Base-by-base conservation (phyloP, 2,329 filamentous ascomycete genomes). In the Paecilomyces fulvus region DNA sequence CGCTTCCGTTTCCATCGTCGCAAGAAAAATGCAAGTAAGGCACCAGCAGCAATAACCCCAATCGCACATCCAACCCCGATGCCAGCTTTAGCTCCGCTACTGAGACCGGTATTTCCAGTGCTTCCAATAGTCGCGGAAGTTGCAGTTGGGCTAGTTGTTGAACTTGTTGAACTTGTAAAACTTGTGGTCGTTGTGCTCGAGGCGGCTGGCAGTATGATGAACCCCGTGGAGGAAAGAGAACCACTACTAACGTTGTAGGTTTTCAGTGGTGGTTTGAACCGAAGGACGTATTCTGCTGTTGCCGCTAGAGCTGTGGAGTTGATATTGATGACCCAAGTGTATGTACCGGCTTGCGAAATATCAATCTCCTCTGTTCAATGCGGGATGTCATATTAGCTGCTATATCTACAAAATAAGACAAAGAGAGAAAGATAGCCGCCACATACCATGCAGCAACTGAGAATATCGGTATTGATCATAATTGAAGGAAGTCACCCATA, bases 401-500 rank as follows among this genome's bases (percentile, higher is more conserved):
- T 37, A 2, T n/a, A 3, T 14, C 2, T 10, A 12, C 5, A 14
- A 12, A 37, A 37, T 3, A 2, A 17, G 30, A 6, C 6, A n/a
- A n/a, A n/a, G n/a, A n/a, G n/a, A n/a, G n/a, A n/a, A 33, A 51
- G n/a, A 50, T 9, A 31, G 21, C n/a, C 10, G n/a, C 2, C 12
- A 49, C 55, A 17, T 33, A 56, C 55, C 48, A 14, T 21, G 30
- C 4, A 56, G 51, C 10, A 37, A 33, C 30, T 56, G 51, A 7
- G 55, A 50, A 43, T 46, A 56, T 30, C 49, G 28, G 37, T 56
- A 54, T n/a, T 49, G 31, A 14, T 53, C 31, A 48, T 43, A 54
- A 30, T 56, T 54, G 17, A 53, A 56, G 46, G 55, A 56, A 33
- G 55, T 56, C 30, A 56, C 28, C 55, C 55, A 56, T 37, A 56